Base-by-base conservation (phyloP, 768 basidiomycete genomes). In the Phlebiopsis gigantea region DNA sequence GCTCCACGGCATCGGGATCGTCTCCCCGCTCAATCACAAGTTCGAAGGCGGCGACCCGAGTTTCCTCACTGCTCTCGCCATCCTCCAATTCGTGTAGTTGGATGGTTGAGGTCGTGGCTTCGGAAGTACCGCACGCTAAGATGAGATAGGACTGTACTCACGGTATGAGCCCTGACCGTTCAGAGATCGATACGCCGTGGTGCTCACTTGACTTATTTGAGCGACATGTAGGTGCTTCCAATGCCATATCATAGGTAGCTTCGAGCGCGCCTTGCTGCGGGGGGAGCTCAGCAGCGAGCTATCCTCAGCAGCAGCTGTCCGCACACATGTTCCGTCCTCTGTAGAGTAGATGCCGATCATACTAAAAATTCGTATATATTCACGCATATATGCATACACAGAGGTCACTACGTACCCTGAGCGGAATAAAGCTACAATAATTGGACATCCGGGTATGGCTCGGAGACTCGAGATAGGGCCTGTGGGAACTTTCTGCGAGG, bases 341-440 rank as follows among this genome's bases (percentile, higher is more conserved):
- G 73, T 68, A 8, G 81, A 76, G 53, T 82, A 77, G 1, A 85
- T 68, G 24, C 77, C 79, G 19, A 90, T 64, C 56, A 79, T 68
- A 12, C 88, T 89, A 57, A 44, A 55, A 48, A 30, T 10, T 17
- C n/a, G 47, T 7, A 59, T 29, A 19, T 53, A 34, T 24, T 51
- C 29, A 25, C 8, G 5, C 5, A 14, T 5, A 14, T 19, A 30
- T 25, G 21, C 9, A 12, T 25, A 46, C 28, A 31, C 8, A 7
- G 45, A 24, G 22, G 19, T 42, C 5, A 15, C 22, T 14, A 67
- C 75, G 65, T 65, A 90, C 90, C 90, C 90, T 42, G 79, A 76
- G 62, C 81, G 76, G 50, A 85, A 85, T 41, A 92, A 68, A 22
- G 79, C 79, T 1, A 79, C 71, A 2, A 12, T 17, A 14, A 51